Conservation (phyloP, 257 asterid genomes). For the Solanum tarijense region DNA sequence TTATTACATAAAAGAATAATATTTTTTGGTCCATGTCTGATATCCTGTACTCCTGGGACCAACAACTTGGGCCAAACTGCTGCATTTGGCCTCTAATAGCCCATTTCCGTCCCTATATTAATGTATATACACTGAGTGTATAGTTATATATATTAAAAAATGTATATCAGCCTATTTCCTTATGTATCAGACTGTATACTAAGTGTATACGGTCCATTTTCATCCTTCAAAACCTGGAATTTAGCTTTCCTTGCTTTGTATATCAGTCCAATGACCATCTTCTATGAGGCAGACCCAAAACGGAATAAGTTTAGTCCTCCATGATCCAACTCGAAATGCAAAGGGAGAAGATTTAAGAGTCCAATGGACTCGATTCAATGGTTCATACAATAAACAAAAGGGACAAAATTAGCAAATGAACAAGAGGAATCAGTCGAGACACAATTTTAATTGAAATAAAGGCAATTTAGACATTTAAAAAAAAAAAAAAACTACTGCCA, state of each 20-base stretch:
- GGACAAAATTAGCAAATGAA: background rate
- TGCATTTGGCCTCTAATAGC: background rate
- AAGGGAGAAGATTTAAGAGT: background rate
- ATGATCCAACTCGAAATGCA: background rate
- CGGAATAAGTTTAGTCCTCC: background rate
- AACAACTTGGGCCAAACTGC: background rate
- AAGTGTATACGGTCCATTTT: background rate
- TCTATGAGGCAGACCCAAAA: background rate
- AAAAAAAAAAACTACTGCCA: background rate
- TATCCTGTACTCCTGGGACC: background rate
- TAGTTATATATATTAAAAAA: too few relatives aligned
- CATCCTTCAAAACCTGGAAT: background rate
- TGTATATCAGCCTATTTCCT: background rate
- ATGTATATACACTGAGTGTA: background rate
- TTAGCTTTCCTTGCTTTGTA: background rate
- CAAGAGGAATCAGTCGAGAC: background rate
- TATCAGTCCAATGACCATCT: background rate
- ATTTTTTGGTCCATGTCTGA: background rate
- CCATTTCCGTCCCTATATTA: background rate
- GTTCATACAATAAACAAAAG: background rate
- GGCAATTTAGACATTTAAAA: background rate
- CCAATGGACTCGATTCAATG: background rate
- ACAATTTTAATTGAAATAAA: background rate
- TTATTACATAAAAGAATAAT: too few relatives aligned
- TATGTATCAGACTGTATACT: background rate